Conservation (phyloP, 495 filamentous ascomycete species). For the Penicillium salamii region DNA sequence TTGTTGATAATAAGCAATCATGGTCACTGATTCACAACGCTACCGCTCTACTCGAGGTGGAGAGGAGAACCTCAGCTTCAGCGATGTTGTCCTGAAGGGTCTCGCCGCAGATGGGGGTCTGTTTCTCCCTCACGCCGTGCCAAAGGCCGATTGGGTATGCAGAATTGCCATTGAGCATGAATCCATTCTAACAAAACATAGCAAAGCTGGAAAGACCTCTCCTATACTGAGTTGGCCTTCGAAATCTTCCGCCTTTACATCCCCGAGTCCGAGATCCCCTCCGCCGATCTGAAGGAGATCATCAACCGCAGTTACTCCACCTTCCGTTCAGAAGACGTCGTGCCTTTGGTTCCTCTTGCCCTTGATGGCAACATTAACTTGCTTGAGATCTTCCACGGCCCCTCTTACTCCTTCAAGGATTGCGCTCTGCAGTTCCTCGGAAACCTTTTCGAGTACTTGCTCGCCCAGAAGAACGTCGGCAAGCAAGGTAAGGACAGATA, state of each 20-base stretch:
- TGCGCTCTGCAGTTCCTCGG: slow-evolving; percentile 81
- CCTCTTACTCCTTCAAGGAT: slow-evolving; percentile 93
- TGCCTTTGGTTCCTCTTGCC: slow-evolving; percentile 67
- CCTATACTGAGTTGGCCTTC: slow-evolving; percentile 71
- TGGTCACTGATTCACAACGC: not conserved
- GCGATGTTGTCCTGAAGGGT: slow-evolving; percentile 80
- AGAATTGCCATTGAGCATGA: not conserved
- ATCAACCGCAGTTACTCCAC: slow-evolving; percentile 78
- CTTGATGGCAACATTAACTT: slow-evolving; percentile 73
- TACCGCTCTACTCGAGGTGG: not conserved
- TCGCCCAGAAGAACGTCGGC: slow-evolving; percentile 74
- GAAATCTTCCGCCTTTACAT: slow-evolving; percentile 77
- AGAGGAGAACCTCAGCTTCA: not conserved
- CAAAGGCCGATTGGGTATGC: slow-evolving; percentile 23
- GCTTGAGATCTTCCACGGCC: slow-evolving; percentile 96
- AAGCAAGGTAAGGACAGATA: slow-evolving; percentile 71
- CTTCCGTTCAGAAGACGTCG: slow-evolving; percentile 72
- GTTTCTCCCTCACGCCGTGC: slow-evolving; percentile 84
- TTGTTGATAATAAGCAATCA: not conserved
- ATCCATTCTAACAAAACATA: slow-evolving; percentile 21
- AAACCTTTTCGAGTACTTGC: slow-evolving; percentile 95
- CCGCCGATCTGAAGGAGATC: slow-evolving; percentile 74
- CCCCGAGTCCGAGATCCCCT: slow-evolving; percentile 74
- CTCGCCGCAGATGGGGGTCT: slow-evolving; percentile 86
- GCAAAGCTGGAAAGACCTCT: slow-evolving; percentile 64